phyloP scores from a whole-genome alignment of 2,329 filamentous ascomycete genomes.

The Aureobasidium sp. region DNA sequence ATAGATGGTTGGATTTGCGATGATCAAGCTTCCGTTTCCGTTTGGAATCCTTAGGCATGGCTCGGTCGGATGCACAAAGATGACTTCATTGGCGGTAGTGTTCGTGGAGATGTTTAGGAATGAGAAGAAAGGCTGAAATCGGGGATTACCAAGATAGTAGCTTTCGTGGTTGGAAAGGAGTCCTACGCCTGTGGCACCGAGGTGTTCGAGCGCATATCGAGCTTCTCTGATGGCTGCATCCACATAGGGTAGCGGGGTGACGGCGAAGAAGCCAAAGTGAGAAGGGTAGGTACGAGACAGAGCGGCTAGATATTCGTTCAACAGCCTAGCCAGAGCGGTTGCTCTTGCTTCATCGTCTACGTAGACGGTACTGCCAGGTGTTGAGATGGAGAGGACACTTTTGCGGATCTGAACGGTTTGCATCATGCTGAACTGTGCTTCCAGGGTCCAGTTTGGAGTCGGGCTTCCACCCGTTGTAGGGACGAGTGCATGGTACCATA shows the following conservation, averaged over 20 bases:
- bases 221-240: slow-evolving; percentile 44
- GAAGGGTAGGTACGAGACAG: slow-evolving; percentile 32
- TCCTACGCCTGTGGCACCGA: slow-evolving; percentile 44
- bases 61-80: slow-evolving; percentile 52
- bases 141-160: slow-evolving; percentile 44
- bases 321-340: slow-evolving; percentile 33
- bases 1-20: slow-evolving; percentile 23
- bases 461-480: background rate
- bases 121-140: slow-evolving; percentile 42
- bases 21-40: slow-evolving; percentile 15
- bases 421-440: slow-evolving; percentile 47
- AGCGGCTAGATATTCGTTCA: slow-evolving; percentile 36
- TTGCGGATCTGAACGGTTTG: slow-evolving; percentile 41
- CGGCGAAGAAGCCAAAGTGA: slow-evolving; percentile 49
- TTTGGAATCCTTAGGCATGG: slow-evolving; percentile 27
- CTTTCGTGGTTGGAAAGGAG: slow-evolving; percentile 49
- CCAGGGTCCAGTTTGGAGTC: slow-evolving; percentile 35
- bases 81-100: slow-evolving; percentile 34
- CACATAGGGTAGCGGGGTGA: slow-evolving; percentile 47
- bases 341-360: slow-evolving; percentile 32
- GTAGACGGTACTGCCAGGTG: slow-evolving; percentile 45
- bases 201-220: slow-evolving; percentile 33
- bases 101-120: slow-evolving; percentile 34
- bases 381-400: slow-evolving; percentile 49
- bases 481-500: background rate